These are phyloP conservation scores for Psophocarpus tetragonolobus DNA, from an alignment of 306 rosid genomes.

Conservation along the genomic window DNA sequence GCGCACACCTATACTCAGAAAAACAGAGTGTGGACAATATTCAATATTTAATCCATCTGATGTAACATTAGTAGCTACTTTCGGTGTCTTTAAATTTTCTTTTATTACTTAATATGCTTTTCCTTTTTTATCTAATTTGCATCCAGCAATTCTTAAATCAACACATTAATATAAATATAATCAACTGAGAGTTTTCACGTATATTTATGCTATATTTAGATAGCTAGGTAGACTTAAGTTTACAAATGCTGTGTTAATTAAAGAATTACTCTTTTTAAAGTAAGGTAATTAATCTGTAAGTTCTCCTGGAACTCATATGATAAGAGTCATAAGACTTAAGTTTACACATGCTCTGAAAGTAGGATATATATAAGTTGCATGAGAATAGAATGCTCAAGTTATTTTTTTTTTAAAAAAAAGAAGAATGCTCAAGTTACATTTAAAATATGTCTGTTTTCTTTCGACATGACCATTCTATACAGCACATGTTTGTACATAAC, in stretches of 20 bases:
- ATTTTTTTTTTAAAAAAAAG: too few species aligned
- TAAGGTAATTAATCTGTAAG: not conserved
- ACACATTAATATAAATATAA: not conserved
- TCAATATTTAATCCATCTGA: conserved; percentile 17
- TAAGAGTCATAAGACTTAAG: too few species aligned
- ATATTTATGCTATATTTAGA: not conserved
- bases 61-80: conserved; percentile 11
- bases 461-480: too few species aligned
- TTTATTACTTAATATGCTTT: conserved; percentile 1
- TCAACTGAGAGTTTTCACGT: not conserved
- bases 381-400: too few species aligned
- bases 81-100: not conserved
- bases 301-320: conserved; percentile 10
- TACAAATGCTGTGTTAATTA: not conserved
- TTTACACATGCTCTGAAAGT: not conserved
- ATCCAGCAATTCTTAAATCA: not conserved
- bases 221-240: too few species aligned
- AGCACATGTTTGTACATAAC: too few species aligned
- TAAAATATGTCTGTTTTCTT: too few species aligned
- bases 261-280: not conserved
- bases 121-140: not conserved
- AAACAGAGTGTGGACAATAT: conserved; percentile 21
- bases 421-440: too few species aligned
- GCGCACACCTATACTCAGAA: not conserved
- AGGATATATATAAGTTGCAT: too few species aligned